These are phyloP conservation scores for Ustilago crameri DNA, from an alignment of 1,284 basidiomycete species.

Conservation along the genomic window DNA sequence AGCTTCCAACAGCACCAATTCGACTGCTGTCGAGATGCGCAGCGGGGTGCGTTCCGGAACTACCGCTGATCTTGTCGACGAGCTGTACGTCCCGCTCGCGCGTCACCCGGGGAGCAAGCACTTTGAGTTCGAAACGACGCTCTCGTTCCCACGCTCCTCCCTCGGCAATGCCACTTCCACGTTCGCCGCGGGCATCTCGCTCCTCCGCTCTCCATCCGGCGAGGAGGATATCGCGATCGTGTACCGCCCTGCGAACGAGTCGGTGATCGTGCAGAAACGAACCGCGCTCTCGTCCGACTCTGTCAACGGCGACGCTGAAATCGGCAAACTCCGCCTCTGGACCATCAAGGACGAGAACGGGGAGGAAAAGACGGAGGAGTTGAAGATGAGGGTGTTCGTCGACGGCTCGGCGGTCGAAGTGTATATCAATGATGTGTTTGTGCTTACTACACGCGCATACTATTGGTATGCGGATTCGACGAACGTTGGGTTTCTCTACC, in stretches of 20 bases:
- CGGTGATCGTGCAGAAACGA: constrained; percentile 22
- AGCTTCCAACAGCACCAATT: constrained; percentile 1
- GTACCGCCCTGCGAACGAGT: constrained; percentile 35
- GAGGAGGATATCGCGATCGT: constrained; percentile 31
- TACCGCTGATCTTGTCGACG: constrained; percentile 7
- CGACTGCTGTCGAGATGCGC: constrained; percentile 9
- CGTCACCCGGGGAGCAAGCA: constrained; percentile 14
- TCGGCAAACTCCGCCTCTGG: constrained; percentile 41
- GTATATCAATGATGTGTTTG: constrained; percentile 43
- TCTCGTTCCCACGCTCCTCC: constrained; percentile 18
- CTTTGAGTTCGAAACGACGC: constrained; percentile 26
- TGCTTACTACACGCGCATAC: constrained; percentile 31
- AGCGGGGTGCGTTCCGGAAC: constrained; percentile 12
- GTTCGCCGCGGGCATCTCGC: constrained; percentile 31
- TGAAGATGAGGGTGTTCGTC: constrained; percentile 35
- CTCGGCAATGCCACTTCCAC: constrained; percentile 18
- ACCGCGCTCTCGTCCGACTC: constrained; percentile 23
- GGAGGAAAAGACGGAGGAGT: background rate
- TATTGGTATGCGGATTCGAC: constrained; percentile 33
- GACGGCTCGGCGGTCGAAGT: constrained; percentile 42
- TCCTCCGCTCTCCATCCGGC: constrained; percentile 17
- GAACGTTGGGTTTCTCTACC: constrained; percentile 27
- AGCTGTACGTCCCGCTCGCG: constrained; percentile 26
- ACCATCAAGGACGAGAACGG: too few relatives aligned
- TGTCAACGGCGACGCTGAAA: constrained; percentile 14